Base-by-base conservation (phyloP, 2,329 filamentous ascomycete genomes). In the Trichoderma sp. region DNA sequence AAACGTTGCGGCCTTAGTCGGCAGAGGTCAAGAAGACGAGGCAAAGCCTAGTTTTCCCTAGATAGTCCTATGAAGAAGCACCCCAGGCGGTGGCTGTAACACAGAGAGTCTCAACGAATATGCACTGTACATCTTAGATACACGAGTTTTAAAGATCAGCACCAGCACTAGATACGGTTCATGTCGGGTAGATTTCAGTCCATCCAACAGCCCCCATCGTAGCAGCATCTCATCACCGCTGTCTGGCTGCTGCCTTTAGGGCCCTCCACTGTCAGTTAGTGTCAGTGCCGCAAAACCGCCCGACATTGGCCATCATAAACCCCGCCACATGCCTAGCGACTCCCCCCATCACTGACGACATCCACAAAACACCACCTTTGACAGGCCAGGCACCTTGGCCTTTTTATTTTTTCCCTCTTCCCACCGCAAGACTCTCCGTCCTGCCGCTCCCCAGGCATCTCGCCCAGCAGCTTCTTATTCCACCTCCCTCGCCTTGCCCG, bases 261-360 rank as follows among this genome's bases (percentile, higher is more conserved):
- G 66, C 21, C 29, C 31, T 24, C 29, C 14, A 21, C 41, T 68
- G 27, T 27, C 45, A 11, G 38, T 29, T 33, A 56, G 45, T 33
- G 18, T 16, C 64, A 45, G 27, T 45, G 41, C 41, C 41, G 64
- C 64, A 53, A 67, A 71, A 45, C 56, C 65, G 35, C 67, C 67
- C 67, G 53, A 65, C 24, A 24, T n/a, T 64, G 18, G 59, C 59
- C 11, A 64, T 38, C 76, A 80, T 76, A 79, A 82, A 81, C 79
- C 81, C 80, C 80, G 80, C 79, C 79, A 79, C 71, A 68, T 65
- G 77, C 75, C 71, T 71, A 71, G 75, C 72, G 78, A 75, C 74
- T 76, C 71, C 71, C 77, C 80, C 76, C 80, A 79, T 81, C 80
- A 83, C 82, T 84, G 83, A 84, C 82, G 82, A 83, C 82, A 83